Percentiles rank a stretch among this genome's conserved stretches.
Evolutionary conservation across 1,284 basidiomycete genomes (phyloP).

Genomic region (Porodaedalea pini): DNA sequence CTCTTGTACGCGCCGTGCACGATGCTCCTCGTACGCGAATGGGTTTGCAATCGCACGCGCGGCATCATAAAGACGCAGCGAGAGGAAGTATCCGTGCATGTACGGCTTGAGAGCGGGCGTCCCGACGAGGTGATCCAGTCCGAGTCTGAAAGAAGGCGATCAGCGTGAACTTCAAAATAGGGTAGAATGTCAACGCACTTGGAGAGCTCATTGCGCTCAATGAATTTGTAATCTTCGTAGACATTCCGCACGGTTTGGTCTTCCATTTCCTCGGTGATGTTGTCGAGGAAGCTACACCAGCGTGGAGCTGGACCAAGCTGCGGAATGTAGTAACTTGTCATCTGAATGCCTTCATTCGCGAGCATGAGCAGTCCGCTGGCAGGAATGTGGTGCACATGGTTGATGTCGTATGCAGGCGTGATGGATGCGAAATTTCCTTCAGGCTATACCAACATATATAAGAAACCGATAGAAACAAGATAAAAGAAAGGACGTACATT

Average conservation of each 20-base stretch:
- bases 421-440: constrained; percentile 88
- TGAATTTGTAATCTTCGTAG: constrained; percentile 98
- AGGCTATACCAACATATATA: constrained; percentile 46
- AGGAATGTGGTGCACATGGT: constrained; percentile 86
- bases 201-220: constrained; percentile 84
- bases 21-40: constrained; percentile 91
- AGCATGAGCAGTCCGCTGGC: constrained; percentile 82
- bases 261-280: constrained; percentile 97
- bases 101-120: constrained; percentile 96
- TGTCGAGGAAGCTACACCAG: constrained; percentile 98
- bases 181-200: constrained; percentile 49
- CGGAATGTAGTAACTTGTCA: constrained; percentile 91
- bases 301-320: constrained; percentile 94
- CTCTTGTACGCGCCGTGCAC: constrained; percentile 82
- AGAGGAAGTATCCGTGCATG: constrained; percentile 99
- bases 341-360: constrained; percentile 90
- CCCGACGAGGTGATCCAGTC: constrained; percentile 92
- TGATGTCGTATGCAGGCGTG: constrained; percentile 84
- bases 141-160: constrained; percentile 51
- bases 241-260: constrained; percentile 73
- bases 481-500: constrained; percentile 50
- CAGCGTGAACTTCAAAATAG: constrained; percentile 15
- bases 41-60: constrained; percentile 96
- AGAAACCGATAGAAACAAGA: constrained; percentile 5
- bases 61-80: constrained; percentile 92